Evolutionary conservation across 2,329 filamentous ascomycete genomes (phyloP), one percentile per base, ranked within the genome.

Genomic region (Bipolaris sorokiniana): DNA sequence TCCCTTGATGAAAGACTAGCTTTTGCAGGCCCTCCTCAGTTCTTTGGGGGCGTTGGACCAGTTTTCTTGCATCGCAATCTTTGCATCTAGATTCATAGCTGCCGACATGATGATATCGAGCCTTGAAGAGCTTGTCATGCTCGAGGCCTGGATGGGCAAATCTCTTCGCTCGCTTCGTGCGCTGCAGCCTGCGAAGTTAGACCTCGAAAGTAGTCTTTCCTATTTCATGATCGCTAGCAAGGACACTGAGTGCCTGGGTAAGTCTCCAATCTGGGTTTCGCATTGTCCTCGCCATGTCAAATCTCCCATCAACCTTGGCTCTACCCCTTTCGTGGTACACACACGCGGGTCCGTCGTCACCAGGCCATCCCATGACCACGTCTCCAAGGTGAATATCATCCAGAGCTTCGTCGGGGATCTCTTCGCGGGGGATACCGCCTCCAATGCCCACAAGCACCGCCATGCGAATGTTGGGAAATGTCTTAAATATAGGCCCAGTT

Each of bases 391-490:
- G 38, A 23, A 41, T 22, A 11, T 41, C 5, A 9, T 41, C 20
- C 7, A 23, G 38, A 4, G 38, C n/a, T 1, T 41, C 20, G 0
- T 23, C 11, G 5, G 38, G 13, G 2, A 41, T 20, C 7, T 41
- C 10, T 48, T 22, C 7, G 16, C 38, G 34, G n/a, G 56, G 61
- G 3, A 64, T 58, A 6, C 61, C 61, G 11, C 59, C 54, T 48
- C 60, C 57, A 13, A 58, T 54, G 2, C 60, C 58, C 7, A 61
- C 58, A 10, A 63, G 48, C 18, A 63, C 18, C 9, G 45, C 51
- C 51, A 63, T 58, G 10, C 58, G 47, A 20, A 61, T 58, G 33
- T 58, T 51, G 9, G 38, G 51, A 49, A 63, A 63, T 13, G 57
- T 63, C 23, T 48, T 58, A 26, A 58, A 58, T 51, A 63, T 48